Evolutionary conservation across 805 yeast species (phyloP), one percentile per base, ranked within the genome.

Genomic region (Monosporozyma servazzii): DNA sequence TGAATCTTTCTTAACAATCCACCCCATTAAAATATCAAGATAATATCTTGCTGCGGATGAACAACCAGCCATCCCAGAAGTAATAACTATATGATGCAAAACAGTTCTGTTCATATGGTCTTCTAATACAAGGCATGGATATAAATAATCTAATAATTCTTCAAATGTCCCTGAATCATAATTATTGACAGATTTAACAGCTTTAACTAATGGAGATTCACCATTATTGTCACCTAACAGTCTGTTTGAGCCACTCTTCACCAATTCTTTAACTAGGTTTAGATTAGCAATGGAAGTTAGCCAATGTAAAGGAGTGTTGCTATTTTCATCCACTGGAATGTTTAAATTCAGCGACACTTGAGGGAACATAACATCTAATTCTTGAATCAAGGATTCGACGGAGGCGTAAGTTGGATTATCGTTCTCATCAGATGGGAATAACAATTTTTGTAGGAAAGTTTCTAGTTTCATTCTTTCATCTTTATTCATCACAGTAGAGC

Each of bases 241-340:
- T 40, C 91, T 75, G 54, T 79, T 77, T 0, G 95, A 82, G 13
- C 88, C 86, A 44, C 76, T 73, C 40, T 77, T 71, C 30, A 93
- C 84, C 15, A 88, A 74, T 40, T 82, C 82, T 44, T 73, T 79
- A 3, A 88, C 91, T 48, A 90, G 74, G 2, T 80, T 71, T 1
- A 83, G 69, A 52, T 88, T 80, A 0, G 95, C 98, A 65, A 93
- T 75, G 0, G 97, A 87, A 15, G 97, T 82, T 3, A 97, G 95
- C 95, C 98, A 87, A 68, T 93, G 99, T 52, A 93, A 74, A 0
- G 96, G 88, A 0, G 96, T 85, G 63, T 93, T 93, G 0, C 98
- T 97, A 52, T 84, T 80, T 58, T 87, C 95, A 68, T 95, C 99
- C 45, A 95, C 86, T 1, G 96, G 83, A 33, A 88, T 87, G 61